Base-by-base conservation (phyloP, 768 basidiomycete species). In the Baorangia bicolor region DNA sequence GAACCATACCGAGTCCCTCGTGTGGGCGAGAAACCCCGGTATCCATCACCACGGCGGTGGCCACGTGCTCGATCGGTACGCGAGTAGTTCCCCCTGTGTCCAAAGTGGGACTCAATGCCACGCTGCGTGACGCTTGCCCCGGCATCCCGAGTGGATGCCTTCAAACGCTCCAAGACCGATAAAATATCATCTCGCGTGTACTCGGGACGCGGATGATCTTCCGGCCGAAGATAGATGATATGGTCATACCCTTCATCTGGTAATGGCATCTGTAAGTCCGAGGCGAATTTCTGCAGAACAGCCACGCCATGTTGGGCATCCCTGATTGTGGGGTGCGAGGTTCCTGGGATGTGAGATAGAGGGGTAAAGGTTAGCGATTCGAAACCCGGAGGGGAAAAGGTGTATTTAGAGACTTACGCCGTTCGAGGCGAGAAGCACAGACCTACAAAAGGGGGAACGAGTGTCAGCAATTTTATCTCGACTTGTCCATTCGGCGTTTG, bases 251-350 rank as follows among this genome's bases (percentile, higher is more conserved):
- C 88, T 76, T 92, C 91, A 34, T 74, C 63, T 35, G 77, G 62
- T 21, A 67, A 67, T 28, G 90, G 90, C 27, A 74, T 66, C 64
- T 75, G 74, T 64, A 85, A 87, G 60, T 85, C 82, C 46, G 77
- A 74, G 44, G 79, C 78, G 69, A 93, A 90, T 49, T 82, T 81
- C 57, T 81, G 75, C 52, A 92, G 76, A n/a, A 91, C 73, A 34
- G 75, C 71, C 63, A 86, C 64, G 20, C 83, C 88, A 41, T 81
- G 77, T 64, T 81, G 79, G 49, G 79, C 76, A 59, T 70, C 77
- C 59, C 75, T 83, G 70, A 93, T 92, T 51, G 91, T 93, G 49
- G 90, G 92, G 73, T 91, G 90, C 46, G 73, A 76, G 34, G 77
- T 78, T 62, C 90, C 90, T 92, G 66, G 65, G 42, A 60, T 38